These are phyloP conservation scores for Eucalyptus viminalis DNA, from an alignment of 345 rosid species.

Conservation along the genomic window DNA sequence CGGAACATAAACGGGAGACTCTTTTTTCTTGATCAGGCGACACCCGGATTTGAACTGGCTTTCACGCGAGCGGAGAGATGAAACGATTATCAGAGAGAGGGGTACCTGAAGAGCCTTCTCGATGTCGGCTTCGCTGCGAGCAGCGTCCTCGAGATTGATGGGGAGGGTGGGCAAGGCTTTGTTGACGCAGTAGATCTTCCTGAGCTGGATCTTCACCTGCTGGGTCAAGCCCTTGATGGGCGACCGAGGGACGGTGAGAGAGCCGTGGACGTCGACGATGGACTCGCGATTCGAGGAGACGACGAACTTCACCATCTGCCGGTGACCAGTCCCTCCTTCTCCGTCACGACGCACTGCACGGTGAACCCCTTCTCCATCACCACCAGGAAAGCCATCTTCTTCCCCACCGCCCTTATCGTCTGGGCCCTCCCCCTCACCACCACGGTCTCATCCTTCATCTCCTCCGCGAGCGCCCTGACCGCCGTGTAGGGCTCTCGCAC, in stretches of 20 bases:
- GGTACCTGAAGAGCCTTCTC: constrained; percentile 52
- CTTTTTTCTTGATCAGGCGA: too few species aligned
- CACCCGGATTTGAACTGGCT: too few species aligned
- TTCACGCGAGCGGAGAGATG: neutral
- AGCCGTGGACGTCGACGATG: constrained; percentile 39
- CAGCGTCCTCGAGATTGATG: constrained; percentile 69
- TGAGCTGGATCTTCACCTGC: constrained; percentile 60
- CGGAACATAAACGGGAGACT: neutral
- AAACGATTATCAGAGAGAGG: neutral
- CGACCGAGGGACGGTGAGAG: constrained; percentile 29
- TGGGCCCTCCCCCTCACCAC: constrained; percentile 54
- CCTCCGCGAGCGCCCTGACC: constrained; percentile 30
- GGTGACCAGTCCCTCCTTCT: constrained; percentile 25
- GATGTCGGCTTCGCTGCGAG: constrained; percentile 65
- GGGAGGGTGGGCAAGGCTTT: constrained; percentile 47
- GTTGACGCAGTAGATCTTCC: constrained; percentile 45
- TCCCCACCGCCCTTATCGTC: constrained; percentile 32
- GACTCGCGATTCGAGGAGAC: constrained; percentile 52
- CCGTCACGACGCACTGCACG: constrained; percentile 57
- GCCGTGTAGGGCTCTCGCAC: constrained; percentile 23
- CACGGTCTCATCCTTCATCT: constrained; percentile 27
- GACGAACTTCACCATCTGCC: constrained; percentile 50
- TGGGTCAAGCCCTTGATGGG: constrained; percentile 50
- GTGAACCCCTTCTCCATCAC: constrained; percentile 49
- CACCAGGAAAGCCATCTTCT: constrained; percentile 46